A percentile compares a stretch with the other conserved stretches of the same genome.
Conservation (phyloP, 495 filamentous ascomycete genomes). For the Penicillium ochrochloron region DNA sequence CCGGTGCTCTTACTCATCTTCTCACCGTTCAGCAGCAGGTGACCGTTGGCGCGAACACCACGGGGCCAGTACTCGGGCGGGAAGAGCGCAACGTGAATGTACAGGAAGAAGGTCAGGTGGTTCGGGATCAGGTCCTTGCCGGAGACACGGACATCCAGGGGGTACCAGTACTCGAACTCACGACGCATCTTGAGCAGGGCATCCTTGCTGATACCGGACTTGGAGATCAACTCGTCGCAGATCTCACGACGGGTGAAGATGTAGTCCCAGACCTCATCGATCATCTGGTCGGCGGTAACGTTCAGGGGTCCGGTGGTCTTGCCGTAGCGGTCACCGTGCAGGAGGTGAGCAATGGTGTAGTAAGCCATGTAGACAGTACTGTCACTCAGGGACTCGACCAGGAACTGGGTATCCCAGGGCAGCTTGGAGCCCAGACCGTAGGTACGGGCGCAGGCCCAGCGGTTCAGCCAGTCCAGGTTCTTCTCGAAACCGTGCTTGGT, state of each 20-base stretch:
- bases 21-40: slow-evolving; percentile 90
- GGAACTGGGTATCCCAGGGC: slow-evolving; percentile 90
- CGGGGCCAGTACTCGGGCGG: slow-evolving; percentile 83
- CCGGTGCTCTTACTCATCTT: slow-evolving; percentile 97
- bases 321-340: slow-evolving; percentile 84
- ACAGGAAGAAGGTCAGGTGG: slow-evolving; percentile 96
- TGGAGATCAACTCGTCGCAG: slow-evolving; percentile 62
- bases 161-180: slow-evolving; percentile 97
- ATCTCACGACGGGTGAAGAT: slow-evolving; percentile 74
- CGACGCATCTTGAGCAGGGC: slow-evolving; percentile 77
- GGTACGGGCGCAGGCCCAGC: slow-evolving; percentile 92
- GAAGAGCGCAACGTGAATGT: slow-evolving; percentile 92
- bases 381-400: slow-evolving; percentile 92
- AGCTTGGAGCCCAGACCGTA: slow-evolving; percentile 94
- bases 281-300: slow-evolving; percentile 85
- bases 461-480: slow-evolving; percentile 86
- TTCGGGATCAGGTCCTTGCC: slow-evolving; percentile 88
- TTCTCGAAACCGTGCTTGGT: slow-evolving; percentile 83
- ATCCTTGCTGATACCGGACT: slow-evolving; percentile 71
- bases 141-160: slow-evolving; percentile 80
- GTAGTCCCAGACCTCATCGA: slow-evolving; percentile 96
- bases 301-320: slow-evolving; percentile 66
- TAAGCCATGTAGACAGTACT: slow-evolving; percentile 96
- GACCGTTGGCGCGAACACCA: slow-evolving; percentile 84
- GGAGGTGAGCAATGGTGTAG: slow-evolving; percentile 89